Evolutionary conservation across 805 yeast genomes (phyloP), one percentile per base, ranked within the genome.

Genomic region (Candida qinlingensis): DNA sequence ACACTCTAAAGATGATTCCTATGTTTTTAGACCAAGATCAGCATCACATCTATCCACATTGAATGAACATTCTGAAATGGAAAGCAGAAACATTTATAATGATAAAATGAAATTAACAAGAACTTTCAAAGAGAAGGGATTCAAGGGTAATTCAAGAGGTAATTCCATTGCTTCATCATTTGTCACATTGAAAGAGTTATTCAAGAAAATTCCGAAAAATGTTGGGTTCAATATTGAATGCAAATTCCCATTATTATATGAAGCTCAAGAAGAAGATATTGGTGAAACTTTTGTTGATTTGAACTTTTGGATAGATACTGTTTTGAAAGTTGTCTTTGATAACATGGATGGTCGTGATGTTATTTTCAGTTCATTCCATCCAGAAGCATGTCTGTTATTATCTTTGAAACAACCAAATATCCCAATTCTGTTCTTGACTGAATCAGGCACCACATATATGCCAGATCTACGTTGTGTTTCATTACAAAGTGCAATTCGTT

Each of bases 221-320:
- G 95, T 91, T 12, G 98, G 98, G 0, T 91, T 94, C 70, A 92
- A 92, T 62, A 88, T 92, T 52, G 98, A 92, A 66, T 83, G 94
- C 67, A 90, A 92, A 63, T 92, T 90, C 63, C 98, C 98, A 2
- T 87, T 92, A 94, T 74, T 89, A 45, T 96, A 89, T 63, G 98
- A 92, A 68, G 91, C 96, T 0, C 86, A 90, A 63, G 75, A 74
- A 3, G 97, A 92, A 62, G 89, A 85, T 51, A 85, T 91, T 80
- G 96, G 96, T 13, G 85, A 85, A 54, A 73, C 87, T 53, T 88
- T 85, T 2, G 77, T 85, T 49, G 96, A 91, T 57, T 73, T 90
- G 71, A 92, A 92, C 64, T 76, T 75, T 56, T 92, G 90, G 82
- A 87, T 89, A 35, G 97, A 92, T 64, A 87, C 96, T 0, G 87